Base-by-base conservation (phyloP, 139 green algal genomes). In the Chlorella vulgaris region DNA sequence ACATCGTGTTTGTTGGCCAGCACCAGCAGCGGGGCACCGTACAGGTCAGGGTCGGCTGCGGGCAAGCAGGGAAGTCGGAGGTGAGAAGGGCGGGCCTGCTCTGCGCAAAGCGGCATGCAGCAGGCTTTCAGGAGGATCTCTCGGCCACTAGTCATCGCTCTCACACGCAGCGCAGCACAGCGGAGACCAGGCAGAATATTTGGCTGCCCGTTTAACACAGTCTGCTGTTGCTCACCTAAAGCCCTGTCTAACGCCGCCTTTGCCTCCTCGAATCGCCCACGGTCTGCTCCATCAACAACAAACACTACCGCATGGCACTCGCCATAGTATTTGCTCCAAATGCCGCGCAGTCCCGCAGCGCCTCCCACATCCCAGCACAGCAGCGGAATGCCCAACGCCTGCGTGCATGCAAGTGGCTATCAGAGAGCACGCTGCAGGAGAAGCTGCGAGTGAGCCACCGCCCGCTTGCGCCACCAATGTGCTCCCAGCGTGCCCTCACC, bases 271-370 rank as follows among this genome's bases (percentile, higher is more conserved):
- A 96, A 85, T 38, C 93, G 61, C 15, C 36, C 80, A 33, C 61
- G 13, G 60, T 76, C 86, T 4, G 89, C 81, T 13, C 92, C 80
- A 75, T 99, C 96, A 22, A 99, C 89, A 0, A 98, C 92, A 82
- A 92, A 99, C 4, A 99, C 55, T 6, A 99, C 83, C 10, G 92
- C 95, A 76, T 99, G 95, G 21, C 90, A 91, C 67, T 99, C 96
- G 28, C 88, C 89, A 76, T 95, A 99, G 86, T 99, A 99, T 78
- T 99, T 99, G 83, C 98, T 95, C 96, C 96, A 99, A 36, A 99
- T 98, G 7, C 89, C 88, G 15, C 93, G 91, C 73, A 99, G 87
- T 6, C 92, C 91, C 0, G 89, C 42, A 39, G 91, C 84, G 5
- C 94, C 94, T 0, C 96, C 96, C 0, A 99, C 92, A 84, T 99